phyloP scores from a whole-genome alignment of 805 yeast species.

The Pichia californica region DNA sequence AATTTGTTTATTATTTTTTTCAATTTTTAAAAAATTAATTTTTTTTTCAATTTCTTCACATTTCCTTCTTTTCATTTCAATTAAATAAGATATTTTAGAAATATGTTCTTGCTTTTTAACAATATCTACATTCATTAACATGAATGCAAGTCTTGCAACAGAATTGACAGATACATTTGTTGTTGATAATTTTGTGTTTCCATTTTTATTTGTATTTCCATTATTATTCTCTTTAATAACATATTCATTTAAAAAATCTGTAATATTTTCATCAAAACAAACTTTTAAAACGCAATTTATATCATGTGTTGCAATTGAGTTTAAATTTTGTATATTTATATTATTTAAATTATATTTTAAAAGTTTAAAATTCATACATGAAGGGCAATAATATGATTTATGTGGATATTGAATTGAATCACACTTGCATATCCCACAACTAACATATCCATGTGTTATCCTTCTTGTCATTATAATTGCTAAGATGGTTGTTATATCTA shows the following conservation, averaged over 20 bases:
- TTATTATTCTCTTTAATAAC: constrained; percentile 6
- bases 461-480: too few relatives aligned
- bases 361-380: constrained; percentile 24
- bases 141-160: constrained; percentile 26
- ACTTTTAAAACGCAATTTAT: constrained; percentile 20
- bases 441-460: too few relatives aligned
- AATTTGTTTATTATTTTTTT: not conserved
- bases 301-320: constrained; percentile 15
- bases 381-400: constrained; percentile 18
- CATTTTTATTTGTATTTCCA: not conserved
- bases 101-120: not conserved
- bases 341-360: constrained; percentile 20
- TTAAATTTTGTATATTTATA: constrained; percentile 17
- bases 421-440: constrained; percentile 18
- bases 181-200: too few relatives aligned
- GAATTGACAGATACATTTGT: constrained; percentile 18
- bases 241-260: constrained; percentile 14
- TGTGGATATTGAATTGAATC: not conserved
- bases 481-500: too few relatives aligned
- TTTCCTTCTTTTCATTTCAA: constrained; percentile 4
- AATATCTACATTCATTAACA: constrained; percentile 26
- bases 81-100: not conserved
- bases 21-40: not conserved
- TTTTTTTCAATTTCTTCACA: constrained; percentile 13
- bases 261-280: constrained; percentile 23